Base-by-base conservation (phyloP, 768 basidiomycete genomes). In the Lactarius psammicola region DNA sequence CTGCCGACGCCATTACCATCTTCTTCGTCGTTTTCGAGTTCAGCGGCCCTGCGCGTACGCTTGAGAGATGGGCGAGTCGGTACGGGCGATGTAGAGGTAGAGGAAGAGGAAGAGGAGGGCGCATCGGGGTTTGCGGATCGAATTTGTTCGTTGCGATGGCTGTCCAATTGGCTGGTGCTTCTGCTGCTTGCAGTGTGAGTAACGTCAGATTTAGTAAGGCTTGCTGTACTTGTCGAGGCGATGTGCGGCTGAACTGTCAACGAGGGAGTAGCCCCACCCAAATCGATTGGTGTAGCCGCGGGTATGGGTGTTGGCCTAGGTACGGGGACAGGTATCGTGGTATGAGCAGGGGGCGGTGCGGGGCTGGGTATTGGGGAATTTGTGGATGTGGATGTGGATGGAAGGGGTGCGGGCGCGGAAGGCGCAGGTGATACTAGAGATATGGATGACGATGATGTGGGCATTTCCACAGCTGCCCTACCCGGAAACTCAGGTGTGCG, bases 1-100 rank as follows among this genome's bases (percentile, higher is more conserved):
- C 53, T 10, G 30, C 15, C 1, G 34, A 7, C 20, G 7, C 17
- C 18, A 15, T 40, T 13, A 1, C 20, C 20, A 40, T 11, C 18
- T 5, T 11, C 18, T 5, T 30, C 9, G 20, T 36, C 8, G 9
- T 28, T 20, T 6, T 65, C 64, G 18, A 59, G 38, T 46, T 33
- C 59, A 44, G 53, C 20, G 13, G 42, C 31, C 34, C 17, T 33
- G n/a, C 54, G 64, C 1, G 40, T 30, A 8, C 64, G 64, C n/a
- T 65, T 65, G 59, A 30, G 59, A 0, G 58, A 36, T 26, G 40
- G 31, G 58, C 0, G n/a, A 1, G 1, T 33, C 30, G 51, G 46
- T 3, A 49, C 11, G 46, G 46, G 1, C 2, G 2, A 9, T 26
- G 46, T n/a, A 5, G 46, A 7, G 18, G 44, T 46, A 3, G 44